Conservation (phyloP, 2,329 filamentous ascomycete genomes). For the Exophiala alcalophila region DNA sequence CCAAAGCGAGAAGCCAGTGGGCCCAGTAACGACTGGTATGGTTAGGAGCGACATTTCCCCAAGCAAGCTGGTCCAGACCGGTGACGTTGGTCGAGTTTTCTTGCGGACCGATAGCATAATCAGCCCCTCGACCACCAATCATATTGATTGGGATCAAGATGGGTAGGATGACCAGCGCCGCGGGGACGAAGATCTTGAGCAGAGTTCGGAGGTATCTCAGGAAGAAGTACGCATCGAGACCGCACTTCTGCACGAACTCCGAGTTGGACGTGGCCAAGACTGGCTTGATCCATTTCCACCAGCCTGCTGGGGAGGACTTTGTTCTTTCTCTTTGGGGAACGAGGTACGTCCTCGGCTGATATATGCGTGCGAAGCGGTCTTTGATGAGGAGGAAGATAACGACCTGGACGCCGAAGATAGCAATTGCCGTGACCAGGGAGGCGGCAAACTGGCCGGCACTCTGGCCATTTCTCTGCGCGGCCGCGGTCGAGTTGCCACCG, state of each 20-base stretch:
- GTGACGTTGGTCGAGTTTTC: slow-evolving; percentile 49
- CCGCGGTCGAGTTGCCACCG: slow-evolving; percentile 19
- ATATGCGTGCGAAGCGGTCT: slow-evolving; percentile 76
- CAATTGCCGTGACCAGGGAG: slow-evolving; percentile 60
- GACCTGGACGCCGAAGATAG: slow-evolving; percentile 62
- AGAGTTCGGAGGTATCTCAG: slow-evolving; percentile 83
- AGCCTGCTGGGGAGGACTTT: slow-evolving; percentile 63
- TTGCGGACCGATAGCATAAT: slow-evolving; percentile 42
- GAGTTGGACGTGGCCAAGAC: slow-evolving; percentile 69
- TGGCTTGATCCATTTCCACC: slow-evolving; percentile 53
- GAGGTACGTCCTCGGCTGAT: slow-evolving; percentile 80
- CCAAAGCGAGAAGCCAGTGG: slow-evolving; percentile 74
- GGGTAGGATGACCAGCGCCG: slow-evolving; percentile 73
- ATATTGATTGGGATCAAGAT: slow-evolving; percentile 84
- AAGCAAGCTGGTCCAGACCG: slow-evolving; percentile 79
- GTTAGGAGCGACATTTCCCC: slow-evolving; percentile 72
- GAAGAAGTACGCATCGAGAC: slow-evolving; percentile 96
- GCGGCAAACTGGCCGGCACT: slow-evolving; percentile 56
- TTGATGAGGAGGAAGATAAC: slow-evolving; percentile 72
- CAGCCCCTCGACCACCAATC: slow-evolving; percentile 63
- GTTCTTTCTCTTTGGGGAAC: slow-evolving; percentile 82
- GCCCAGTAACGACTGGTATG: slow-evolving; percentile 74
- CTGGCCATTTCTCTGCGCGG: slow-evolving; percentile 24
- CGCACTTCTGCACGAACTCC: slow-evolving; percentile 91
- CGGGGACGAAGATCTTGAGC: slow-evolving; percentile 85